Percentiles rank a stretch among this genome's conserved stretches.
Evolutionary conservation across 1,284 basidiomycete species (phyloP).

Genomic region (Ceratobasidium sp.): DNA sequence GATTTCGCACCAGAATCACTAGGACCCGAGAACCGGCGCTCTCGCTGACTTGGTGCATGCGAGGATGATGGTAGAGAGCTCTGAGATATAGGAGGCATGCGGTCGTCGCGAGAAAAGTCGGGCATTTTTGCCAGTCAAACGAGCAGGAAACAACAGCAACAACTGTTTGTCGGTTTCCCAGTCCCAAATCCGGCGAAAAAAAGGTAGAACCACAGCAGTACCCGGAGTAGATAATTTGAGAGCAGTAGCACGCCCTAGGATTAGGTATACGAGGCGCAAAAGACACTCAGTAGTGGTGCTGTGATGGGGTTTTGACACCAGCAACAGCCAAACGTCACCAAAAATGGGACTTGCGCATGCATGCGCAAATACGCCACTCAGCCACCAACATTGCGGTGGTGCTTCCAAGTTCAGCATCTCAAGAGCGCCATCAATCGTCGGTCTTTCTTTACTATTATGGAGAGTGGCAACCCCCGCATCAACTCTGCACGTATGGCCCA

Average conservation of each 20-base stretch:
- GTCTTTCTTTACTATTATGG: slow-evolving; percentile 46
- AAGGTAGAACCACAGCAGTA: not conserved
- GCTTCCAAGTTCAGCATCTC: not conserved
- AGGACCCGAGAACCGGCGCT: slow-evolving; percentile 25
- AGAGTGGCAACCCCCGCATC: slow-evolving; percentile 67
- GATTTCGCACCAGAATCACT: slow-evolving; percentile 25
- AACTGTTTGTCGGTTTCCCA: slow-evolving; percentile 34
- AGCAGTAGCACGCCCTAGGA: not conserved
- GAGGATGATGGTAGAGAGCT: slow-evolving; percentile 15
- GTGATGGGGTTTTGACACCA: slow-evolving; percentile 37
- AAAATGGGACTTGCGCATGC: slow-evolving; percentile 29
- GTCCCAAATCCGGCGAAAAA: slow-evolving; percentile 17
- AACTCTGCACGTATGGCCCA: slow-evolving; percentile 69
- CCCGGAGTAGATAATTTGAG: not conserved
- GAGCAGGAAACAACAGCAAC: slow-evolving; percentile 37
- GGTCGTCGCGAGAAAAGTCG: slow-evolving; percentile 31
- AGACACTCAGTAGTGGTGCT: slow-evolving; percentile 31
- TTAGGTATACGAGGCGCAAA: slow-evolving; percentile 24
- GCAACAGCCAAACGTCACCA: slow-evolving; percentile 36
- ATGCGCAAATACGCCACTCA: slow-evolving; percentile 31
- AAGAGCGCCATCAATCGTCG: slow-evolving; percentile 28
- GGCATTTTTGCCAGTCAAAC: slow-evolving; percentile 33
- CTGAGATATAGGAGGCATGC: slow-evolving; percentile 27
- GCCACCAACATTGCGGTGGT: slow-evolving; percentile 21
- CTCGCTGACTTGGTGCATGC: slow-evolving; percentile 9